Evolutionary conservation across 2,329 filamentous ascomycete species (phyloP).

Genomic region (Bipolaris cookei): DNA sequence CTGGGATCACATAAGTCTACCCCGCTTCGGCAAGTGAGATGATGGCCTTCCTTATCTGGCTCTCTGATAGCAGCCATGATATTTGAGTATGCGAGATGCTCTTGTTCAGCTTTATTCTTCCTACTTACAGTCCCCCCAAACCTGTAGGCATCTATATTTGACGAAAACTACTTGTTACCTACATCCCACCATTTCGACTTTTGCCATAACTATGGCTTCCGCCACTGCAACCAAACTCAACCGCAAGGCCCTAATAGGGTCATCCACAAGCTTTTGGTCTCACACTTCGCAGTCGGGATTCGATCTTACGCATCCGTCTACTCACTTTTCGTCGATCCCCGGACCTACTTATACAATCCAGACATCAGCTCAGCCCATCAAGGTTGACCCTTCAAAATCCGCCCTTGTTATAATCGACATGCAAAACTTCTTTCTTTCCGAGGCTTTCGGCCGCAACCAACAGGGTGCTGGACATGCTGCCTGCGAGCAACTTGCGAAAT

Average conservation of each 20-base stretch:
- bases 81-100: not conserved
- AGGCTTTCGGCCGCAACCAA: slow-evolving; percentile 28
- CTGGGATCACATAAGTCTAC: slow-evolving; percentile 22
- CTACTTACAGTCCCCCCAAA: not conserved
- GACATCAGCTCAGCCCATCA: slow-evolving; percentile 37
- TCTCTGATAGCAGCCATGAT: slow-evolving; percentile 11
- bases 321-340: slow-evolving; percentile 32
- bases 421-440: slow-evolving; percentile 53
- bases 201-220: slow-evolving; percentile 9
- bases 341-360: slow-evolving; percentile 24
- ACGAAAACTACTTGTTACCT: not conserved
- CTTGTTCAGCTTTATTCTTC: not conserved
- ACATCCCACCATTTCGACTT: not conserved
- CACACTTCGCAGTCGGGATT: slow-evolving; percentile 53
- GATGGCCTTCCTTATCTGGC: slow-evolving; percentile 22
- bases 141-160: not conserved
- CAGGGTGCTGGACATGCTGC: slow-evolving; percentile 32
- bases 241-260: slow-evolving; percentile 52
- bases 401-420: slow-evolving; percentile 53
- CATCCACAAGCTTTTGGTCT: slow-evolving; percentile 53
- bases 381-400: slow-evolving; percentile 46
- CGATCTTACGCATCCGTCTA: slow-evolving; percentile 54
- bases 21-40: slow-evolving; percentile 19
- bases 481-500: slow-evolving; percentile 38
- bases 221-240: slow-evolving; percentile 2